These are phyloP conservation scores for Syzygium syzygioides DNA, from an alignment of 441 rosid species.

Conservation along the genomic window DNA sequence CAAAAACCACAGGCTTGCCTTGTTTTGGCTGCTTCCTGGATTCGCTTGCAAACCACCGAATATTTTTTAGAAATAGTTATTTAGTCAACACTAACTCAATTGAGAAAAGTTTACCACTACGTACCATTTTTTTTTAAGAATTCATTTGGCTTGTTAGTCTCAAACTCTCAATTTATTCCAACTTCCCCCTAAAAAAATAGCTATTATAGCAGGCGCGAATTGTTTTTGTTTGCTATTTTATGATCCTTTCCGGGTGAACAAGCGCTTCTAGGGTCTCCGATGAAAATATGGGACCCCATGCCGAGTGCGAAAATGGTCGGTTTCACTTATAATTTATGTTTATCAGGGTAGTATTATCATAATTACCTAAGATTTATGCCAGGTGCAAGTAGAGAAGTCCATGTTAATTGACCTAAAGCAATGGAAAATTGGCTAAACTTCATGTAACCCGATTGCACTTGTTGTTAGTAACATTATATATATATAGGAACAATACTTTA, in stretches of 20 bases:
- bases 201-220: background rate
- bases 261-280: background rate
- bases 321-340: background rate
- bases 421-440: no score
- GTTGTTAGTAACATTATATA: no score
- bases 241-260: background rate
- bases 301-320: background rate
- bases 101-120: no score
- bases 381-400: no score
- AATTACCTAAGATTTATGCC: no score
- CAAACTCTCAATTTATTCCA: background rate
- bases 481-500: no score
- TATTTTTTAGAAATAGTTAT: background rate
- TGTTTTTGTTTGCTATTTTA: background rate
- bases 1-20: background rate
- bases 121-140: no score
- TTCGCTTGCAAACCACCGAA: background rate
- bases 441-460: no score
- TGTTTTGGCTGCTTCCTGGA: background rate
- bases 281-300: background rate
- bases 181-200: background rate
- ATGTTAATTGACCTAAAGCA: no score
- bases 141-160: background rate
- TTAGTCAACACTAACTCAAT: background rate
- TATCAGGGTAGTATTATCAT: no score